phyloP scores from a whole-genome alignment of 495 filamentous ascomycete genomes.

The Neurospora hispaniola region DNA sequence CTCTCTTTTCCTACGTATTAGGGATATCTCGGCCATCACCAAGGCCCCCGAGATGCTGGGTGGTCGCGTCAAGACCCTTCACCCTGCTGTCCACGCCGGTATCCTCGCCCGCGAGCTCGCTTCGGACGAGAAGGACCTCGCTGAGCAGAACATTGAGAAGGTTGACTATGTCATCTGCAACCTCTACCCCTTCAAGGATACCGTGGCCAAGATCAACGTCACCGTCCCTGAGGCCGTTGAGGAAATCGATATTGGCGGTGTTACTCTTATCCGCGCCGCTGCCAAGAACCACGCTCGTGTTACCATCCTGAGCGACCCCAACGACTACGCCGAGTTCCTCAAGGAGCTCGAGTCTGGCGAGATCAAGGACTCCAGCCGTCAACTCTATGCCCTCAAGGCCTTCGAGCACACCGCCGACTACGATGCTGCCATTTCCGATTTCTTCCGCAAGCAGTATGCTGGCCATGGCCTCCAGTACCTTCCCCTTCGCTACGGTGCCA shows the following conservation, averaged over 20 bases:
- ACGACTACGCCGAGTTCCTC: slow-evolving; percentile 88
- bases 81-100: slow-evolving; percentile 85
- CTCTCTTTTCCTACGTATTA: slow-evolving; percentile 22
- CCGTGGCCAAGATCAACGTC: slow-evolving; percentile 90
- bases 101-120: slow-evolving; percentile 89
- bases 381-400: slow-evolving; percentile 86
- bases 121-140: slow-evolving; percentile 91
- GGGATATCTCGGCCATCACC: slow-evolving; percentile 94
- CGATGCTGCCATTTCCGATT: slow-evolving; percentile 84
- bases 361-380: slow-evolving; percentile 69
- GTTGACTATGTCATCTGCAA: slow-evolving; percentile 99
- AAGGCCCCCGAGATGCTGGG: slow-evolving; percentile 97
- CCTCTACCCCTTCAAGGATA: slow-evolving; percentile 97
- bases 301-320: slow-evolving; percentile 86
- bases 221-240: slow-evolving; percentile 93
- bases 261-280: slow-evolving; percentile 89
- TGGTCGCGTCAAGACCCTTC: slow-evolving; percentile 93
- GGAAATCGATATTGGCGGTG: slow-evolving; percentile 96
- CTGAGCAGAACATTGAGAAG: slow-evolving; percentile 93
- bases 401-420: slow-evolving; percentile 99
- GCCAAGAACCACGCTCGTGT: slow-evolving; percentile 96
- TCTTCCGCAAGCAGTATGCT: slow-evolving; percentile 95
- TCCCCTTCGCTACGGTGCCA: slow-evolving; percentile 84
- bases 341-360: slow-evolving; percentile 79
- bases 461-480: slow-evolving; percentile 67